Percentiles rank a stretch among this genome's conserved stretches.
Evolutionary conservation across 192 early-diverging fungal species (phyloP).

Genomic region (Coemansia biformis): DNA sequence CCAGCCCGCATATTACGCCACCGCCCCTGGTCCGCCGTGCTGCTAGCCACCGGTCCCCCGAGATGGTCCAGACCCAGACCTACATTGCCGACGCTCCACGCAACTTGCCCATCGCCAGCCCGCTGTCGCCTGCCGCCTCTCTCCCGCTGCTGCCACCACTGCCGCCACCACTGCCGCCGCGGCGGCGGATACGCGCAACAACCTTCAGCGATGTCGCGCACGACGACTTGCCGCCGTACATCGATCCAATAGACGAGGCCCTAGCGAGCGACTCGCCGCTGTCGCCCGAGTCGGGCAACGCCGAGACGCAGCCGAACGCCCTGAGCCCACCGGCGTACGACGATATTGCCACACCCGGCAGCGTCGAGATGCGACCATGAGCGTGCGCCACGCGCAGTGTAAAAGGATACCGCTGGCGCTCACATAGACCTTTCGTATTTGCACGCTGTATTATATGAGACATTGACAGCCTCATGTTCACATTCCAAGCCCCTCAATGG

Average conservation of each 20-base stretch:
- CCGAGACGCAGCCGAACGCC: neutral
- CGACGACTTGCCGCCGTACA: slow-evolving; percentile 43
- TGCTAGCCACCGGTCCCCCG: neutral
- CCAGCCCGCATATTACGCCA: neutral
- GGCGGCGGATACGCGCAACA: slow-evolving; percentile 18
- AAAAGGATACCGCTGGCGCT: too few species aligned
- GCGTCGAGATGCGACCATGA: neutral
- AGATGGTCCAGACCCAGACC: slow-evolving; percentile 6
- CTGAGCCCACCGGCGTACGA: slow-evolving; percentile 35
- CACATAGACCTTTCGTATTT: too few species aligned
- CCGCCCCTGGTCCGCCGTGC: neutral
- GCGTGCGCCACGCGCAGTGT: neutral
- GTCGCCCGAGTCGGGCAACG: neutral
- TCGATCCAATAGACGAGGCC: slow-evolving; percentile 47
- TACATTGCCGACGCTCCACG: neutral
- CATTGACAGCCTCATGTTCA: too few species aligned
- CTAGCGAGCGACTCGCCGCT: slow-evolving; percentile 8
- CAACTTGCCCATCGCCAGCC: too few species aligned
- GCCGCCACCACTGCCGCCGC: slow-evolving; percentile 6
- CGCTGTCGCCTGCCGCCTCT: neutral
- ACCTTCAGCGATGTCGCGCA: slow-evolving; percentile 37
- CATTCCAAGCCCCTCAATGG: too few species aligned
- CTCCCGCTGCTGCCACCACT: neutral
- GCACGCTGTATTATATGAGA: too few species aligned
- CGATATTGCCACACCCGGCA: slow-evolving; percentile 8